These are phyloP conservation scores for Thalassiosira delicatula DNA, from an alignment of 352 stramenopile genomes.

Conservation along the genomic window DNA sequence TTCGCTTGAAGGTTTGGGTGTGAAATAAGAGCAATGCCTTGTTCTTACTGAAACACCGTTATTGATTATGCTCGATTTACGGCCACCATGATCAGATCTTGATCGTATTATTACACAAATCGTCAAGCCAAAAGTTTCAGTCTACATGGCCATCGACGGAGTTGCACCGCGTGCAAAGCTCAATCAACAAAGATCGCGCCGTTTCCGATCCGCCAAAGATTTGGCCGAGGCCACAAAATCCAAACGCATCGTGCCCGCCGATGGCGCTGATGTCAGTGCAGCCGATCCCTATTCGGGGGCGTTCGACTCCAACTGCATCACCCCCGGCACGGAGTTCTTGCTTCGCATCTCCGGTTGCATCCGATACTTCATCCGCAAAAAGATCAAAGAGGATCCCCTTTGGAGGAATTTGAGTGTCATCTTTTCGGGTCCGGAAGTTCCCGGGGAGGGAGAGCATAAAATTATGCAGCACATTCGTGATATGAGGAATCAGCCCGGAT, in stretches of 20 bases:
- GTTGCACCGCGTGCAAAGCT: conserved; percentile 99
- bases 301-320: conserved; percentile 99
- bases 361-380: conserved; percentile 92
- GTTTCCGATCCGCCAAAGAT: conserved; percentile 96
- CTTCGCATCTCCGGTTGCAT: conserved; percentile 92
- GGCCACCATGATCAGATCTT: conserved; percentile 78
- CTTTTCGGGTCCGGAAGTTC: conserved; percentile 94
- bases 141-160: conserved; percentile 99
- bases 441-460: conserved; percentile 99
- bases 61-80: conserved; percentile 2
- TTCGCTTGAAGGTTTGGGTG: not conserved
- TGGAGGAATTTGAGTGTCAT: conserved; percentile 97
- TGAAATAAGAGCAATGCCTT: no score
- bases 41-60: conserved; percentile 1
- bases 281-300: conserved; percentile 84
- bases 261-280: conserved; percentile 83
- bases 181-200: conserved; percentile 98
- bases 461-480: conserved; percentile 97
- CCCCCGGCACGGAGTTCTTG: conserved; percentile 98
- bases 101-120: conserved; percentile 96
- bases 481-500: conserved; percentile 92
- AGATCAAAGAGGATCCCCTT: conserved; percentile 77
- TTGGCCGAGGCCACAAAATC: conserved; percentile 94
- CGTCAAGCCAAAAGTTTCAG: conserved; percentile 95
- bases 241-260: conserved; percentile 91